Conservation (phyloP, 768 basidiomycete genomes). For the Suillus cothurnatus region DNA sequence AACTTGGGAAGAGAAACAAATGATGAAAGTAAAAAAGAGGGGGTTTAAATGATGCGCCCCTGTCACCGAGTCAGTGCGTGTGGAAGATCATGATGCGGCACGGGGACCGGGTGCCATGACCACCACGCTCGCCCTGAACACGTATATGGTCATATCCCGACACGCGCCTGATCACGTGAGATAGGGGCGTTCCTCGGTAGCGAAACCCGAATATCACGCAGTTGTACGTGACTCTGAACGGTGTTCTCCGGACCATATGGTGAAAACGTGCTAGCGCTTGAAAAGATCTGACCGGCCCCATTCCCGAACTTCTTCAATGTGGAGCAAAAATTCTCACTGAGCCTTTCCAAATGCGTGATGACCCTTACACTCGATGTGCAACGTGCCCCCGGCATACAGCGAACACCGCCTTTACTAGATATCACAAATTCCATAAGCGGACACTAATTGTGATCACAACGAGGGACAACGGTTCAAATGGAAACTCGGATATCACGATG, state of each 20-base stretch:
- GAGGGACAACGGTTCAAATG: slow-evolving; percentile 21
- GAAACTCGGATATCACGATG: slow-evolving; percentile 20
- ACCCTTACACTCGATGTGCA: slow-evolving; percentile 12
- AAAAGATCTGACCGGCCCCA: slow-evolving; percentile 1
- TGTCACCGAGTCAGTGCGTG: neutral
- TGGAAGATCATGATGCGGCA: no score
- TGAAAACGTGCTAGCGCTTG: neutral
- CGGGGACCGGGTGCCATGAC: neutral
- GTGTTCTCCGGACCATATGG: neutral
- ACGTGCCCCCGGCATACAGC: slow-evolving; percentile 29
- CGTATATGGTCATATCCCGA: neutral
- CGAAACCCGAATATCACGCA: no score
- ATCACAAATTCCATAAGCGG: slow-evolving; percentile 18
- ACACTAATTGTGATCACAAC: slow-evolving; percentile 31
- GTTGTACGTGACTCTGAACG: neutral
- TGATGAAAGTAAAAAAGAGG: neutral
- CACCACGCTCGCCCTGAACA: neutral
- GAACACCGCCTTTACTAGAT: slow-evolving; percentile 9
- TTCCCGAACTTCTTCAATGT: slow-evolving; percentile 5
- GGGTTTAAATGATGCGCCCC: neutral
- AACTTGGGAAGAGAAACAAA: slow-evolving; percentile 18
- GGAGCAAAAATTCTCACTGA: neutral
- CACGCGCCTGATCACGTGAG: neutral
- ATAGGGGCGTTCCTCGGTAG: neutral
- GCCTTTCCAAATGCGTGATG: neutral